phyloP scores from a whole-genome alignment of 2,329 filamentous ascomycete genomes.

The Cercospora sp. region DNA sequence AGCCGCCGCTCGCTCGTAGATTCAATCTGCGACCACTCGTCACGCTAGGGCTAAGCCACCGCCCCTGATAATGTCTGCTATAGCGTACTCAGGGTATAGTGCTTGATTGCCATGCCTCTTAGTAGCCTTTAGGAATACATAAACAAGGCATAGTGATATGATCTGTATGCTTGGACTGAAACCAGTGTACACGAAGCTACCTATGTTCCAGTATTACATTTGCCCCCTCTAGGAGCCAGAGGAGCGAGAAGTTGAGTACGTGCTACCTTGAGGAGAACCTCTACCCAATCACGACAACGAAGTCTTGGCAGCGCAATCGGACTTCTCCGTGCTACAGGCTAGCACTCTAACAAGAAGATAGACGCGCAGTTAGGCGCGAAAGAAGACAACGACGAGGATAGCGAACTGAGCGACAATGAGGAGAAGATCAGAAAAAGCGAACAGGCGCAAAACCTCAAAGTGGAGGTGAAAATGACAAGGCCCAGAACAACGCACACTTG shows the following conservation, averaged over 20 bases:
- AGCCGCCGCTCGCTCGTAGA: background rate
- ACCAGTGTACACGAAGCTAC: conserved; percentile 63
- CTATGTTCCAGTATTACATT: conserved; percentile 16
- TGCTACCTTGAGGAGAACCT: conserved; percentile 68
- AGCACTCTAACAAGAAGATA: conserved; percentile 55
- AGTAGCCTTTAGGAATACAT: background rate
- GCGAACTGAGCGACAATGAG: conserved; percentile 65
- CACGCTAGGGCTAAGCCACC: background rate
- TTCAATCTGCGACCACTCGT: background rate
- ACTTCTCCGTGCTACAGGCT: conserved; percentile 47
- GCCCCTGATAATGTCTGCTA: background rate
- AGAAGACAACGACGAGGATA: conserved; percentile 61
- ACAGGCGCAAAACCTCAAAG: conserved; percentile 17
- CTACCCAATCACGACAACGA: conserved; percentile 39
- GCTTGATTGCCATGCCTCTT: background rate
- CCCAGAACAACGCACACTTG: background rate
- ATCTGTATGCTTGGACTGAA: conserved; percentile 25
- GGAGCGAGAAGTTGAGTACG: conserved; percentile 84
- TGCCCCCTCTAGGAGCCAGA: conserved; percentile 37
- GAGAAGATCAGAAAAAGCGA: conserved; percentile 46
- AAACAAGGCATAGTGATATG: background rate
- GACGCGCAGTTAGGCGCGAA: conserved; percentile 49
- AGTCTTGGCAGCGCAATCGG: conserved; percentile 30
- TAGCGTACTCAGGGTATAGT: background rate
- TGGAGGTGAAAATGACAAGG: conserved; percentile 1